These are phyloP conservation scores for Bocquillonia castaneifolia DNA, from an alignment of 441 rosid genomes.

Conservation along the genomic window DNA sequence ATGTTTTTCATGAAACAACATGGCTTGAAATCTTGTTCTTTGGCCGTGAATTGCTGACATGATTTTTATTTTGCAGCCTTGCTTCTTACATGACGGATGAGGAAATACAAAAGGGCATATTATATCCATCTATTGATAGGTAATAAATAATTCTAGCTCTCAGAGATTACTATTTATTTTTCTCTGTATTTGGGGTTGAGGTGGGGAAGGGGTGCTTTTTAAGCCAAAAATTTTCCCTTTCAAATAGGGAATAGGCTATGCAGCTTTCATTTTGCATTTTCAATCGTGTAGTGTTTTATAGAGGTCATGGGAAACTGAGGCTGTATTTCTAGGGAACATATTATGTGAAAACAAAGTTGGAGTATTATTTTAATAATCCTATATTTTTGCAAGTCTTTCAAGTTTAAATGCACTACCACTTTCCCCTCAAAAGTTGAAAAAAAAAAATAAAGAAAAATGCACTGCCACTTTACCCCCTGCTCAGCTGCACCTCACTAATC, in stretches of 20 bases:
- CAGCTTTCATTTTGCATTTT: not conserved
- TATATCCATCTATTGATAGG: slow-evolving; percentile 84
- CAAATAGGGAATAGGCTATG: not conserved
- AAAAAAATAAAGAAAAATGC: no score
- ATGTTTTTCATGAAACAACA: not conserved
- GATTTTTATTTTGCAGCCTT: slow-evolving; percentile 52
- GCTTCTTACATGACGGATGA: slow-evolving; percentile 91
- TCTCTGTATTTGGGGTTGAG: not conserved
- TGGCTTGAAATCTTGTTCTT: slow-evolving; percentile 9
- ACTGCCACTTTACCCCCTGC: no score
- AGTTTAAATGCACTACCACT: no score
- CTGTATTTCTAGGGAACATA: not conserved
- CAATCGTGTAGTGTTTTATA: no score
- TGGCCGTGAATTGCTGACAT: slow-evolving; percentile 12
- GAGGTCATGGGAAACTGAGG: not conserved
- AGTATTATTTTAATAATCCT: not conserved
- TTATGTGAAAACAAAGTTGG: not conserved
- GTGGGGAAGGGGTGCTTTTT: not conserved
- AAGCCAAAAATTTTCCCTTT: not conserved
- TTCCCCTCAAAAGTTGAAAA: no score
- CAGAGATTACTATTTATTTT: not conserved
- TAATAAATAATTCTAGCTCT: slow-evolving; percentile 24
- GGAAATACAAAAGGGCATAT: slow-evolving; percentile 65
- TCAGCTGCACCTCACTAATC: not conserved
- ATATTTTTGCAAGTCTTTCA: no score